These are phyloP conservation scores for Phaffia rhodozyma DNA, from an alignment of 1,284 basidiomycete genomes.

Conservation along the genomic window DNA sequence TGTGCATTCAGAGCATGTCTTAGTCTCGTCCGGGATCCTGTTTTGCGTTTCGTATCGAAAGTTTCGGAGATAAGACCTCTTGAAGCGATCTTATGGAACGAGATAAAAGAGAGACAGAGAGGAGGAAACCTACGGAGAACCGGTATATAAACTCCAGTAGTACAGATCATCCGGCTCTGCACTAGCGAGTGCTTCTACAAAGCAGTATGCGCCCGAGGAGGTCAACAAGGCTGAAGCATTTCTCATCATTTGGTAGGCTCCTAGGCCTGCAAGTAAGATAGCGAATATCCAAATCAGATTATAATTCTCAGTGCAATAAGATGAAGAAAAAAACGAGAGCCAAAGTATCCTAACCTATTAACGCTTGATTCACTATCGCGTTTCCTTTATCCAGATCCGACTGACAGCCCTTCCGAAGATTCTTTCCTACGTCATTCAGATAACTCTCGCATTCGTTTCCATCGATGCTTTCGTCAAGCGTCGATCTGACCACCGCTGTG, in stretches of 20 bases:
- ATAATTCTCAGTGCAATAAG: too few species aligned
- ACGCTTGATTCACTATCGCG: slow-evolving; percentile 41
- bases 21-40: slow-evolving; percentile 40
- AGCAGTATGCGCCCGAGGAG: slow-evolving; percentile 52
- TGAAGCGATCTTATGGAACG: background rate
- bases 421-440: slow-evolving; percentile 49
- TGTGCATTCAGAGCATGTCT: slow-evolving; percentile 49
- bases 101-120: slow-evolving; percentile 13
- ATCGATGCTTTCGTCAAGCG: background rate
- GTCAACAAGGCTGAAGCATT: slow-evolving; percentile 47
- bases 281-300: background rate
- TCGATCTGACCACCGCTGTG: slow-evolving; percentile 45
- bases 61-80: too few species aligned
- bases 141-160: slow-evolving; percentile 48
- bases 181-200: slow-evolving; percentile 47
- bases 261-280: slow-evolving; percentile 28
- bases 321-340: background rate
- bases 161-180: slow-evolving; percentile 49
- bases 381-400: slow-evolving; percentile 46
- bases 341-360: slow-evolving; percentile 34
- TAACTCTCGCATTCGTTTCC: slow-evolving; percentile 44
- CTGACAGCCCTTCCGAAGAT: slow-evolving; percentile 42
- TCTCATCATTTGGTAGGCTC: slow-evolving; percentile 49
- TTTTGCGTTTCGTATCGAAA: background rate
- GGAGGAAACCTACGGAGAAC: slow-evolving; percentile 19